Evolutionary conservation across 768 basidiomycete genomes (phyloP).

Genomic region (Clavaria fumosa): DNA sequence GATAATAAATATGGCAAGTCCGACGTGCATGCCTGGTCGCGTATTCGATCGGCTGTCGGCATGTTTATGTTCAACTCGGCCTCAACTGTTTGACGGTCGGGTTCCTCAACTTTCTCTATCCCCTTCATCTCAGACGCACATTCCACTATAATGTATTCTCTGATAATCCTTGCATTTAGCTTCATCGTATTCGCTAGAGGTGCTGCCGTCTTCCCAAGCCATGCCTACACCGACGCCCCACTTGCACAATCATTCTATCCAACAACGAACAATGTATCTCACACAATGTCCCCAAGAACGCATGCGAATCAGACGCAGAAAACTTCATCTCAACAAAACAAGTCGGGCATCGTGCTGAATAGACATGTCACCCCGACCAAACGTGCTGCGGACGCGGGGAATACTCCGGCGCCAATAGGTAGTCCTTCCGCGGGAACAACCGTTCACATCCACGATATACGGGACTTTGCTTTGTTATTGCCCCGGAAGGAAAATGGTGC

Average conservation of each 20-base stretch:
- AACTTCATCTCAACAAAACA: background rate
- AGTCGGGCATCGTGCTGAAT: background rate
- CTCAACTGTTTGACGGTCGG: no score
- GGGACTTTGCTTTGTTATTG: background rate
- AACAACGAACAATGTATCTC: background rate
- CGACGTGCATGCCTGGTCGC: no score
- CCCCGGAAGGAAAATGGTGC: background rate
- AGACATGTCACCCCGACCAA: background rate
- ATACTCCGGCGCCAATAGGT: background rate
- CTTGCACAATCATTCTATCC: background rate
- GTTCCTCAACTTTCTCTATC: no score
- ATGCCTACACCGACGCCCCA: background rate
- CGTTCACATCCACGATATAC: background rate
- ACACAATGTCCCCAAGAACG: background rate
- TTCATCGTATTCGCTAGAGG: background rate
- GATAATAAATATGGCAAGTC: no score
- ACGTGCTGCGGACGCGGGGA: background rate
- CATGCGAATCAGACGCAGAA: no score
- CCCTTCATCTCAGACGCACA: background rate
- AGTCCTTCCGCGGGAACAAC: background rate
- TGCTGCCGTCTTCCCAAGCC: background rate
- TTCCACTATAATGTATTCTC: background rate
- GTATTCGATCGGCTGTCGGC: no score
- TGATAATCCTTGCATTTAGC: background rate
- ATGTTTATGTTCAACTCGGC: no score